These are phyloP conservation scores for Uronychia binucleata DNA, from an alignment of 73 alveolate genomes.

Conservation along the genomic window DNA sequence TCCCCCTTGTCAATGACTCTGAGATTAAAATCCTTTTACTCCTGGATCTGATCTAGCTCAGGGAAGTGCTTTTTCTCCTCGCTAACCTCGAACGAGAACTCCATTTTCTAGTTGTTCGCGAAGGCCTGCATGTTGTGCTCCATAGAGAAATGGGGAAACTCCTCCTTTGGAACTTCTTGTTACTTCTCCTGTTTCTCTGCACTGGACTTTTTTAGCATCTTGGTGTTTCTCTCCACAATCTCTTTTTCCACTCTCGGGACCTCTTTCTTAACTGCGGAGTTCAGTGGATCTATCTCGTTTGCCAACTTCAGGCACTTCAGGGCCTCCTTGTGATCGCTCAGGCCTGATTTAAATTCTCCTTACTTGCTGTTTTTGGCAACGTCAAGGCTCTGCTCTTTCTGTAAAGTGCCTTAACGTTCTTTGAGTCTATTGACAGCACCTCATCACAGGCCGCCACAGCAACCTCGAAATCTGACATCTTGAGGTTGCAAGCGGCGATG, in stretches of 20 bases:
- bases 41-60: conserved; percentile 58
- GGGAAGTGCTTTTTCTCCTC: conserved; percentile 41
- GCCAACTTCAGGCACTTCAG: conserved; percentile 30
- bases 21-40: background rate
- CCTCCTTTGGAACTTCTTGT: background rate
- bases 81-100: conserved; percentile 54
- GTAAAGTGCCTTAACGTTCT: conserved; percentile 64
- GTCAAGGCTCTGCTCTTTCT: conserved; percentile 61
- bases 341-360: conserved; percentile 61
- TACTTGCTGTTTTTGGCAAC: conserved; percentile 47
- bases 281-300: conserved; percentile 20
- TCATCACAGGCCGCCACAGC: conserved; percentile 61
- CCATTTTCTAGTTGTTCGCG: conserved; percentile 15
- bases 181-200: background rate
- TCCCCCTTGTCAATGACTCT: conserved; percentile 51
- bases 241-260: background rate
- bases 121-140: background rate
- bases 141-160: background rate
- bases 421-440: conserved; percentile 65
- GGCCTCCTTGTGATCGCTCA: conserved; percentile 49
- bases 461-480: conserved; percentile 49
- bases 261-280: conserved; percentile 20
- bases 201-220: background rate
- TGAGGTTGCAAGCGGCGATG: conserved; percentile 59
- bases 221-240: background rate